Evolutionary conservation across 768 basidiomycete genomes (phyloP), one percentile per base, ranked within the genome.

Genomic region (Pisolithus sp.): DNA sequence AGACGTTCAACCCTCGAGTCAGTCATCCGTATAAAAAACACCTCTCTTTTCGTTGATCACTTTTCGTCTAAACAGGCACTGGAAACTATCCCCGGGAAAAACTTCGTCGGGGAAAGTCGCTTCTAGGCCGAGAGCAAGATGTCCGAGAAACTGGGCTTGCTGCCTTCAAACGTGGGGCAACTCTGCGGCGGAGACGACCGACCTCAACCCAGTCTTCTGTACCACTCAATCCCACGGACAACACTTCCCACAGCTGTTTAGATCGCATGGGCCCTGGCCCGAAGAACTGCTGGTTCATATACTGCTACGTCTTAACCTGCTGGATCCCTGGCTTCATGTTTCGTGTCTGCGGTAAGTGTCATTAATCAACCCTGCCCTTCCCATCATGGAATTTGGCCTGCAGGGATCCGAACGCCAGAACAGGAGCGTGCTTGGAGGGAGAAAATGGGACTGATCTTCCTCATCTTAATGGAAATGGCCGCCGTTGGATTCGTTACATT

Each of bases 361-460:
- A 12, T 50, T 43, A 37, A 8, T 24, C 34, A 2, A 28, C 39
- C 24, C 36, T 40, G 34, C 23, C 31, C 13, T 9, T 6, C 45
- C 28, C 20, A 53, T 69, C 30, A 62, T 39, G 15, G 12, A 41
- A 50, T 36, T 45, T 45, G 10, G 46, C 31, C 21, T 48, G 26
- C 53, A 93, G 92, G 94, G 50, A 86, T 96, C 57, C 79, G 80
- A 50, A 94, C 86, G 26, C 87, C 91, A 0, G 96, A 99, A 57
- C 88, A 87, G 58, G 93, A 96, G 67, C 83, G 93, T 46, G 96
- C 96, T 40, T 99, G 94, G 94, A 79, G 96, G 56, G 96, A 99
- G 72, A 99, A 99, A 74, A 92, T 97, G 70, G 96, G 95, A 7
- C 79, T 99, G 23, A 74, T 99, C 46, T 73, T 77, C 57, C 76